Percentiles rank a stretch among this genome's conserved stretches.
phyloP scores from a whole-genome alignment of 2,329 filamentous ascomycete species.

The Fusarium hainanense region DNA sequence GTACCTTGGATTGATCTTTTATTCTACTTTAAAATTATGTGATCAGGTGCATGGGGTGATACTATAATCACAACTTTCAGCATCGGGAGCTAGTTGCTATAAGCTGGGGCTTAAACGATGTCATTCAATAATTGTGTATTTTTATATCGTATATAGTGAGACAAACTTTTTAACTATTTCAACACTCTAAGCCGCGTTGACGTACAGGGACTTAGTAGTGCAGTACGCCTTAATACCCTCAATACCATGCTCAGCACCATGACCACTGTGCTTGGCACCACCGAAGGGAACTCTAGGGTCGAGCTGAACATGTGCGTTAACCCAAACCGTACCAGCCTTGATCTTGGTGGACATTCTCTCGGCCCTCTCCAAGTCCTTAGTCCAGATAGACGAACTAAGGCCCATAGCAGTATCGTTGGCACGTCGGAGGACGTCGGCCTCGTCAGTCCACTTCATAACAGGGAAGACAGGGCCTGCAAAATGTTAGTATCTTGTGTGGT shows the following conservation, averaged over 20 bases:
- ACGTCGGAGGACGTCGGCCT: conserved; percentile 66
- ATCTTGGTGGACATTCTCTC: conserved; percentile 62
- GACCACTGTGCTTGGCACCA: not conserved
- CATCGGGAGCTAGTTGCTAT: not conserved
- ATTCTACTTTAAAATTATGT: too few species aligned
- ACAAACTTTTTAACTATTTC: not conserved
- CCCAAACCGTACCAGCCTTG: conserved; percentile 68
- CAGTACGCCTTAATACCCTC: not conserved
- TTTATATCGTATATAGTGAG: not conserved
- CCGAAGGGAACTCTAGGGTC: not conserved
- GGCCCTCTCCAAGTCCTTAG: conserved; percentile 60
- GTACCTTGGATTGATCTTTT: not conserved
- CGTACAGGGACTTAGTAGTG: not conserved
- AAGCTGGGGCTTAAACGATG: not conserved
- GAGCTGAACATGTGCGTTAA: conserved; percentile 55
- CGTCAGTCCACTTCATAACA: conserved; percentile 67
- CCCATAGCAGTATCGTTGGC: conserved; percentile 65
- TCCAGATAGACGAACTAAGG: conserved; percentile 67
- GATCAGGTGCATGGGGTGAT: too few species aligned
- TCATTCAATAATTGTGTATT: not conserved
- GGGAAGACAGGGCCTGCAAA: conserved; percentile 65
- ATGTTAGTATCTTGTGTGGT: not conserved
- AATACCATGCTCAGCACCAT: not conserved
- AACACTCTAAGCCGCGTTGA: not conserved
- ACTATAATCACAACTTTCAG: not conserved